Percentiles rank a stretch among this genome's conserved stretches.
phyloP scores from a whole-genome alignment of 1,284 basidiomycete genomes.

The Exobasidium cylindrosporum region DNA sequence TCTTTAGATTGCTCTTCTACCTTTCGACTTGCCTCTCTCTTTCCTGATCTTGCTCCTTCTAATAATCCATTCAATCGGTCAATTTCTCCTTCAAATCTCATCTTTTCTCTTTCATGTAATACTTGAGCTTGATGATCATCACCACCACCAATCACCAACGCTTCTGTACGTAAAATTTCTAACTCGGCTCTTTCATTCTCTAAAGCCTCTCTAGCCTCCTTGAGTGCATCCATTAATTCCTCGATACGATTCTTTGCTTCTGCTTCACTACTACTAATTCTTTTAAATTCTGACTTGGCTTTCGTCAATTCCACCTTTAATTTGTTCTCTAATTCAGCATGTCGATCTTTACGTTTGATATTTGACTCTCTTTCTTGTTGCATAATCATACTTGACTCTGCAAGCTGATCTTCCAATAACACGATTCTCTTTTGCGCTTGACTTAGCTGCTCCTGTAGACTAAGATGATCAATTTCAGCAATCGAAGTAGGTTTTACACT shows the following conservation, averaged over 20 bases:
- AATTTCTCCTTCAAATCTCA: slow-evolving; percentile 9
- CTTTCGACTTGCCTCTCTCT: not conserved
- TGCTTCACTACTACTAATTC: slow-evolving; percentile 54
- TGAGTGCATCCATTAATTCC: slow-evolving; percentile 47
- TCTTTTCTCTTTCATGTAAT: slow-evolving; percentile 11
- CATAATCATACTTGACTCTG: slow-evolving; percentile 69
- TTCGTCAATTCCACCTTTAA: slow-evolving; percentile 40
- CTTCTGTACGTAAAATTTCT: slow-evolving; percentile 33
- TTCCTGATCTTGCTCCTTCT: slow-evolving; percentile 16
- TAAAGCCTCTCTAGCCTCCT: slow-evolving; percentile 65
- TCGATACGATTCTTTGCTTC: slow-evolving; percentile 33
- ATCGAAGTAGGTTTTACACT: slow-evolving; percentile 25
- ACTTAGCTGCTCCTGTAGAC: slow-evolving; percentile 18
- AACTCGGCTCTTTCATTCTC: slow-evolving; percentile 43
- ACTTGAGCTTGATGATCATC: not conserved
- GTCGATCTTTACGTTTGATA: slow-evolving; percentile 62
- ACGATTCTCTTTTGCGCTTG: slow-evolving; percentile 11
- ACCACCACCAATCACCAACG: slow-evolving; percentile 24
- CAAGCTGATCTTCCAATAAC: slow-evolving; percentile 77
- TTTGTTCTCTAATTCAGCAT: slow-evolving; percentile 67
- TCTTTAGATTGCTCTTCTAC: slow-evolving; percentile 23
- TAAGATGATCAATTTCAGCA: slow-evolving; percentile 12
- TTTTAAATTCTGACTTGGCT: slow-evolving; percentile 65
- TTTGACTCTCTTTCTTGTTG: slow-evolving; percentile 70
- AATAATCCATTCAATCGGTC: slow-evolving; percentile 9